These are phyloP conservation scores for Aspergillus alliaceus DNA, from an alignment of 2,329 filamentous ascomycete species.

Conservation along the genomic window DNA sequence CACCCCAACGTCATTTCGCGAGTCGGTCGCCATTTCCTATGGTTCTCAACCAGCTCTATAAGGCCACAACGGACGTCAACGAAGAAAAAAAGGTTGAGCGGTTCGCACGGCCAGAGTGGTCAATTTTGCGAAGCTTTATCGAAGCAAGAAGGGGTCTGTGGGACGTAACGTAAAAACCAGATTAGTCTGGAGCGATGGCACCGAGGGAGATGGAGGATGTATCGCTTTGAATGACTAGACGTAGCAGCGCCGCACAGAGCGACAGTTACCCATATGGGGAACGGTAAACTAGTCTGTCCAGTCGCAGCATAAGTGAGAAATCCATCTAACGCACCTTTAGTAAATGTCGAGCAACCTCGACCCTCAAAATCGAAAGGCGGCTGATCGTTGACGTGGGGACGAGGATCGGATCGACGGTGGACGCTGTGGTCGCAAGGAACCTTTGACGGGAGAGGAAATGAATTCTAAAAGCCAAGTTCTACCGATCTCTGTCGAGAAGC, in stretches of 20 bases:
- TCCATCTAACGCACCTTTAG: background rate
- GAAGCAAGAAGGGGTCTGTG: background rate
- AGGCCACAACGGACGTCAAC: background rate
- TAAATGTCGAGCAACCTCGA: background rate
- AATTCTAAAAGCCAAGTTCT: background rate
- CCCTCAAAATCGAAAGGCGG: background rate
- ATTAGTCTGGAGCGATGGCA: background rate
- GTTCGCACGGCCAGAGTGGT: background rate
- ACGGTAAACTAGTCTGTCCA: background rate
- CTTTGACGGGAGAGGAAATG: no score
- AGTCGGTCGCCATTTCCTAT: slow-evolving; percentile 18
- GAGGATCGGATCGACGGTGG: background rate
- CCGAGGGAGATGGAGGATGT: background rate
- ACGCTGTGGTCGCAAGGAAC: background rate
- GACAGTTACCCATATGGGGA: no score
- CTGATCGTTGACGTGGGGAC: background rate
- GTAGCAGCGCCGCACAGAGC: background rate
- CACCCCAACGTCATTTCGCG: slow-evolving; percentile 6
- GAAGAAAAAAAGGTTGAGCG: background rate
- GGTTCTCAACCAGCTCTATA: background rate
- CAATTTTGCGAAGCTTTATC: background rate
- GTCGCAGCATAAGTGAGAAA: background rate
- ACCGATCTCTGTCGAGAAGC: background rate
- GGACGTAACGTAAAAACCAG: no score
- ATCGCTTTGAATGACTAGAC: background rate